Evolutionary conservation across 768 basidiomycete species (phyloP), one percentile per base, ranked within the genome.

Genomic region (Asterophora parasitica): DNA sequence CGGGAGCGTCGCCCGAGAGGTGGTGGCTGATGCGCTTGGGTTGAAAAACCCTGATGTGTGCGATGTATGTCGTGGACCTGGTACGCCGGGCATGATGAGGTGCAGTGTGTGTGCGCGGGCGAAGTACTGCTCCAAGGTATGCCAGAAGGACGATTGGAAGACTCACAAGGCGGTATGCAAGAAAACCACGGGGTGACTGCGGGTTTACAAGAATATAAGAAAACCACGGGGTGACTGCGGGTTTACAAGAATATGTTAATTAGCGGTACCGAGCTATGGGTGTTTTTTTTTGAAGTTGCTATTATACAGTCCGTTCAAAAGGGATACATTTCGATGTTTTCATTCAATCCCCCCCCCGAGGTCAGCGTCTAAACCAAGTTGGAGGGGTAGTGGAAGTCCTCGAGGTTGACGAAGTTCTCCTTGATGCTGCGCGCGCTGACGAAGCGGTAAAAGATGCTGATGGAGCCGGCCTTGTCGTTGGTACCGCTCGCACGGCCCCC

Each of bases 381-480:
- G 32, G 87, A 91, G 16, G 93, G 92, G 67, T 99, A 99, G 7
- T 65, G 60, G 69, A 86, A 88, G 34, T 85, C 81, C 55, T 88
- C 82, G 57, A 93, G 65, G 7, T 79, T 82, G 33, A 94, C 81
- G 60, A 98, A 97, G 64, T 87, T 93, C 74, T 99, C 96, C 76
- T 99, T 99, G 76, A 99, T 92, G 57, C 85, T 92, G 62, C 96
- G 77, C 43, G 89, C 83, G 47, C 84, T 84, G 51, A 95, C 81
- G 67, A 93, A 92, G 47, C 94, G 76, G 67, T 75, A 78, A 56
- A 79, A 80, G 38, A 80, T 77, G 57, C 69, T 72, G 52, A 90
- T 80, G 53, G 88, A 91, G 7, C 75, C 96, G 1, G 94, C 92
- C 71, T 98, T 99, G 68, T 98, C 96, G 73, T 98, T 98, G 53